Evolutionary conservation across 225 moss, liverwort and hornwort genomes (phyloP).

Genomic region (Physcomitrium patens): DNA sequence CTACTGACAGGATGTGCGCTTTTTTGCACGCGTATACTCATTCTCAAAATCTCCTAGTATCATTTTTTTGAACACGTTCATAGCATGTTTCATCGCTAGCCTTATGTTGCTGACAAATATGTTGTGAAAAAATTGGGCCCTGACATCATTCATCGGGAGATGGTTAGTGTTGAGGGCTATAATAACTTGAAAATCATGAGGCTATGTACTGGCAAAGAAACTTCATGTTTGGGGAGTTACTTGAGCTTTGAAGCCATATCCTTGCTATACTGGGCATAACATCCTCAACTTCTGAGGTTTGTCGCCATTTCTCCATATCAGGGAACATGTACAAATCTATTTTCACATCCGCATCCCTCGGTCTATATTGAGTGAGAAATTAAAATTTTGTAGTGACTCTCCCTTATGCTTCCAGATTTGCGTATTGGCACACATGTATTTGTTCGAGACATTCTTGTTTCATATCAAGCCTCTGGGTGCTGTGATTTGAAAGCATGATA

Average conservation of each 20-base stretch:
- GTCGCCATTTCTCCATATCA: background rate
- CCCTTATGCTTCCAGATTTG: too few relatives aligned
- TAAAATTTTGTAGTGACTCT: too few relatives aligned
- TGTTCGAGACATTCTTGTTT: too few relatives aligned
- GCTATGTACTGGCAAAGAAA: background rate
- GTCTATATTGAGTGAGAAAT: too few relatives aligned
- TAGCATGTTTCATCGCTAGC: too few relatives aligned
- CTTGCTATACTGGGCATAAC: background rate
- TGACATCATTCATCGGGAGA: background rate
- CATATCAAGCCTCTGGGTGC: too few relatives aligned
- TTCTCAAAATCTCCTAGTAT: background rate
- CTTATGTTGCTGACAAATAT: too few relatives aligned
- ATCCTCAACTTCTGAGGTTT: background rate
- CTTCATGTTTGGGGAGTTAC: background rate
- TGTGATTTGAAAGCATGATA: too few relatives aligned
- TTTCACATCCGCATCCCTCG: background rate
- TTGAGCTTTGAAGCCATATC: background rate
- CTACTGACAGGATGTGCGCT: slow-evolving; percentile 23
- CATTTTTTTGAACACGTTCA: too few relatives aligned
- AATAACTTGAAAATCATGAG: background rate
- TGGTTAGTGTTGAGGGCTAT: background rate
- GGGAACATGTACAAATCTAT: slow-evolving; percentile 11
- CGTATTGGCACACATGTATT: too few relatives aligned
- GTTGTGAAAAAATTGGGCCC: too few relatives aligned
- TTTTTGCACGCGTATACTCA: slow-evolving; percentile 22